These are phyloP conservation scores for Jamesozyma lodderae DNA, from an alignment of 805 yeast species.

Conservation along the genomic window DNA sequence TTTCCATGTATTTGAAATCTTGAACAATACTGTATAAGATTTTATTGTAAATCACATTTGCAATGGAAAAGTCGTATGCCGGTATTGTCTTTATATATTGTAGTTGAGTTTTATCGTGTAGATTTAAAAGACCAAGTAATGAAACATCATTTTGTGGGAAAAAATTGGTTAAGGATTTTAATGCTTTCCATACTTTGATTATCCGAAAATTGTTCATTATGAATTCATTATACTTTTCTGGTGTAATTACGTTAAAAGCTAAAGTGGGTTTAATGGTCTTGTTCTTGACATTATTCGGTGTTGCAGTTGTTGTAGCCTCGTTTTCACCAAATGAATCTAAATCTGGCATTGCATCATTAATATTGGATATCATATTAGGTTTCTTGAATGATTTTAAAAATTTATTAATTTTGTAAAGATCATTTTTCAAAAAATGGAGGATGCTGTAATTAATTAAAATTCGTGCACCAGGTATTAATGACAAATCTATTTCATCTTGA, in stretches of 20 bases:
- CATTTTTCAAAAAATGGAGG: slow-evolving; percentile 13
- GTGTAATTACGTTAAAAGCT: background rate
- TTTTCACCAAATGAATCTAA: slow-evolving; percentile 1
- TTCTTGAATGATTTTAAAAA: slow-evolving; percentile 8
- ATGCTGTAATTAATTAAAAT: slow-evolving; percentile 16
- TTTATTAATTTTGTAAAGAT: slow-evolving; percentile 10
- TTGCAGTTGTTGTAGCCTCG: slow-evolving; percentile 3
- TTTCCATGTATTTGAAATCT: slow-evolving; percentile 12
- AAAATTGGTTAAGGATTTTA: slow-evolving; percentile 15
- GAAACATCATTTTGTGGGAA: slow-evolving; percentile 4
- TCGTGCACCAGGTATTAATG: slow-evolving; percentile 12
- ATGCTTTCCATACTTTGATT: slow-evolving; percentile 21
- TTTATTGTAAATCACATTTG: slow-evolving; percentile 25
- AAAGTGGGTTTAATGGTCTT: too few species aligned
- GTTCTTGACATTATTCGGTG: slow-evolving; percentile 11
- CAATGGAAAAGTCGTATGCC: slow-evolving; percentile 21
- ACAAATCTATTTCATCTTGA: background rate
- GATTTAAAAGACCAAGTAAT: slow-evolving; percentile 3
- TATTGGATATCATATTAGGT: background rate
- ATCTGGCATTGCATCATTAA: slow-evolving; percentile 6
- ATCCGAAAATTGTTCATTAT: background rate
- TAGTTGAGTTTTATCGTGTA: slow-evolving; percentile 21
- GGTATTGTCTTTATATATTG: slow-evolving; percentile 15
- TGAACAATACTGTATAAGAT: slow-evolving; percentile 17
- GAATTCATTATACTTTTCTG: background rate